These are phyloP conservation scores for Neltuma alba DNA, from an alignment of 306 rosid genomes.

Conservation along the genomic window DNA sequence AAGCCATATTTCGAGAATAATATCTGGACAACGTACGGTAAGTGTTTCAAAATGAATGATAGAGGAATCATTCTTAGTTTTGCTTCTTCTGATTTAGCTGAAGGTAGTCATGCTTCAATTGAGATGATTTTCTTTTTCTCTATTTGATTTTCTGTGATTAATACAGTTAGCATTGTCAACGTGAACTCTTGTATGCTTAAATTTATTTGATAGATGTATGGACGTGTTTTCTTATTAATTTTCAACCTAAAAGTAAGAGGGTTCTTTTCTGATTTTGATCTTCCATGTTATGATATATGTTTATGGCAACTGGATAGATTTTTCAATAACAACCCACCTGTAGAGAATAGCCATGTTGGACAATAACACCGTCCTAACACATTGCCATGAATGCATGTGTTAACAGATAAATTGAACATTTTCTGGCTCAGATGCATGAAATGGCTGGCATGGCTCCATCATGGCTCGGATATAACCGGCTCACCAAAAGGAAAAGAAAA, in stretches of 20 bases:
- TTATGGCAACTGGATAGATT: neutral
- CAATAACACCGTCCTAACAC: neutral
- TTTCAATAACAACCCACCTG: neutral
- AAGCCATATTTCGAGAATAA: constrained; percentile 90
- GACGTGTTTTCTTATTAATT: neutral
- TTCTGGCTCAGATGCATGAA: neutral
- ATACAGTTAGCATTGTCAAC: constrained; percentile 20
- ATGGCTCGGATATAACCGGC: neutral
- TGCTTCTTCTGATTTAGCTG: constrained; percentile 33
- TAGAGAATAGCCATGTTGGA: neutral
- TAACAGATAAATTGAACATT: neutral
- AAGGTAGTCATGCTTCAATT: constrained; percentile 17
- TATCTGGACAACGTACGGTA: constrained; percentile 98
- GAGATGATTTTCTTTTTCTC: neutral
- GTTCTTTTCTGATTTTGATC: constrained; percentile 22
- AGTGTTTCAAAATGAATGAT: constrained; percentile 43
- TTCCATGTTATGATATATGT: constrained; percentile 26
- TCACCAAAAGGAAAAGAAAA: neutral
- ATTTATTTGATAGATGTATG: neutral
- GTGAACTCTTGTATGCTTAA: constrained; percentile 14
- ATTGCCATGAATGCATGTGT: neutral
- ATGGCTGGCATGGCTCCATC: neutral
- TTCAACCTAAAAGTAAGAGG: constrained; percentile 10
- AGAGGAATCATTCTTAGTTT: constrained; percentile 30
- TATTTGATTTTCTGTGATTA: neutral